Conservation (phyloP, 2,329 filamentous ascomycete species). For the Orbilia oligospora region DNA sequence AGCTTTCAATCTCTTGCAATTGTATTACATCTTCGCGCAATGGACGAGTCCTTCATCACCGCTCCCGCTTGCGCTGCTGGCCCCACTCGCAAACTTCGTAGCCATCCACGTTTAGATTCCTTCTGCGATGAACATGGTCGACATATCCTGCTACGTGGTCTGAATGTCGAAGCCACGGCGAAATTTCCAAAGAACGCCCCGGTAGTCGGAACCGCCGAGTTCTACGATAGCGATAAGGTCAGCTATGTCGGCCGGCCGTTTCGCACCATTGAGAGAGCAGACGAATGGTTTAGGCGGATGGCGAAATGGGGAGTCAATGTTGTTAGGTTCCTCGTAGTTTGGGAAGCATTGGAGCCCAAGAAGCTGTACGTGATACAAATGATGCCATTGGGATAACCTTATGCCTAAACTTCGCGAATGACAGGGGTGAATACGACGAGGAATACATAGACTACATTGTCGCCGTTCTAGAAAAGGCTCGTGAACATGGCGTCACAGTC, state of each 20-base stretch:
- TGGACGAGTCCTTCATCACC: slow-evolving; percentile 57
- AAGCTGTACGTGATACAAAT: slow-evolving; percentile 61
- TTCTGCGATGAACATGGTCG: slow-evolving; percentile 67
- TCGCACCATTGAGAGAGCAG: slow-evolving; percentile 66
- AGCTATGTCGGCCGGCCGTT: slow-evolving; percentile 68
- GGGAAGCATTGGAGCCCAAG: slow-evolving; percentile 67
- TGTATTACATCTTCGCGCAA: slow-evolving; percentile 29
- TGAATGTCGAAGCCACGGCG: slow-evolving; percentile 68
- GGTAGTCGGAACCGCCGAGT: slow-evolving; percentile 67
- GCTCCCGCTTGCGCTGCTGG: slow-evolving; percentile 53
- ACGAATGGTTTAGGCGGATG: slow-evolving; percentile 67
- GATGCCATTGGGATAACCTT: slow-evolving; percentile 18
- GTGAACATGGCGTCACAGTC: slow-evolving; percentile 67
- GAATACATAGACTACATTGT: slow-evolving; percentile 68
- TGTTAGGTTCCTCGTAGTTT: slow-evolving; percentile 68
- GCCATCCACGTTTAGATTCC: slow-evolving; percentile 60
- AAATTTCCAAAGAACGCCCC: slow-evolving; percentile 68
- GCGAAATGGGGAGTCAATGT: slow-evolving; percentile 68
- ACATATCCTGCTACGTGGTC: slow-evolving; percentile 67
- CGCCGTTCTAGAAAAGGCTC: slow-evolving; percentile 67
- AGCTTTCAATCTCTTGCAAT: slow-evolving; percentile 36
- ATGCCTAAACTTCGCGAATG: background rate
- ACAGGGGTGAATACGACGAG: slow-evolving; percentile 65
- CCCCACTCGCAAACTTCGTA: slow-evolving; percentile 58
- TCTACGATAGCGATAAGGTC: slow-evolving; percentile 68